phyloP scores from a whole-genome alignment of 306 rosid genomes.

The Cucurbita pepo region DNA sequence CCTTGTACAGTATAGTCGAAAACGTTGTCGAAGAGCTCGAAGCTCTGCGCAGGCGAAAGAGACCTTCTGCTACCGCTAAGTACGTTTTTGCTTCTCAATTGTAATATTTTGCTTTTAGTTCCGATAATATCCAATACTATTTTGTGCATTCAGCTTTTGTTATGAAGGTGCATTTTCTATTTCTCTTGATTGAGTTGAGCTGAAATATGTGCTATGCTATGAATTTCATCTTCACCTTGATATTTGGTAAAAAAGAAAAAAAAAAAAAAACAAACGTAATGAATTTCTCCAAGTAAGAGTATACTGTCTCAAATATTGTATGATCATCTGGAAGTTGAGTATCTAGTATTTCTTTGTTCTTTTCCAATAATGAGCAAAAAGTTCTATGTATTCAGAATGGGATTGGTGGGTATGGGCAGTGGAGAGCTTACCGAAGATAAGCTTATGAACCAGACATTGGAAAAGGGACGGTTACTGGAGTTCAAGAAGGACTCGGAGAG shows the following conservation, averaged over 20 bases:
- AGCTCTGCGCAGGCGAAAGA: conserved; percentile 24
- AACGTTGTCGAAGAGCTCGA: conserved; percentile 53
- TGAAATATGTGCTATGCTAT: neutral
- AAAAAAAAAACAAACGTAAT: neutral
- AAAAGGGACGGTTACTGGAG: conserved; percentile 71
- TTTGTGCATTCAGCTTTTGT: neutral
- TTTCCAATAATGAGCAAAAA: neutral
- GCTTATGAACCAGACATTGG: conserved; percentile 39
- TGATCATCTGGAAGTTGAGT: neutral
- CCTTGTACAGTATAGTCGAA: conserved; percentile 44
- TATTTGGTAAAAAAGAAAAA: neutral
- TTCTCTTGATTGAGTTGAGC: neutral
- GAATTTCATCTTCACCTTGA: neutral
- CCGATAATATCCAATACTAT: neutral
- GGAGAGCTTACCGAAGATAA: conserved; percentile 55
- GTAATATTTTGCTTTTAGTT: neutral
- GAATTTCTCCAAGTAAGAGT: neutral
- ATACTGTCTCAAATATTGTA: neutral
- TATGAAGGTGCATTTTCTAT: neutral
- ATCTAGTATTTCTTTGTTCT: neutral
- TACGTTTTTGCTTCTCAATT: conserved; percentile 3
- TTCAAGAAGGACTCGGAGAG: conserved; percentile 87
- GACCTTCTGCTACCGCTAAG: conserved; percentile 40
- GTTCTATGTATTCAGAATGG: conserved; percentile 23
- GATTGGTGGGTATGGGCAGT: conserved; percentile 29